Evolutionary conservation across 441 rosid species (phyloP), one percentile per base, ranked within the genome.

Genomic region (Capsella rubella): DNA sequence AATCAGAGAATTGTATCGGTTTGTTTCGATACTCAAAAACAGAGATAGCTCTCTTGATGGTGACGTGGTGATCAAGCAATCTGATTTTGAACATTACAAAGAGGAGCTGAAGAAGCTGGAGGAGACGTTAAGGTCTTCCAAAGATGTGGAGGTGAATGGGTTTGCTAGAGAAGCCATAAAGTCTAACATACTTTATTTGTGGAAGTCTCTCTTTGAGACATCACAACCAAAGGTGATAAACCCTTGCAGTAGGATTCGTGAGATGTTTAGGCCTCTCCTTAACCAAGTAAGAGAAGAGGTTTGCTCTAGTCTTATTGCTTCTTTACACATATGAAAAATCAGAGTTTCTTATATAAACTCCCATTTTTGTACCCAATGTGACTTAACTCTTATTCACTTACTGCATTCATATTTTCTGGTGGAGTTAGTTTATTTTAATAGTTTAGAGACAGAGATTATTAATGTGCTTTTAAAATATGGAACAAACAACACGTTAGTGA

Each of bases 241-340:
- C 52, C 2, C 52, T 16, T 3, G 11, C 6, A 49, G 3, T 18
- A 49, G 52, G 4, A 3, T 49, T 3, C 2, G 5, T 49, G 52
- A 49, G 28, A 49, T 49, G 52, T 16, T 49, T 49, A 3, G 27
- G 5, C 28, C 27, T 16, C 12, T 49, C 6, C 4, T 49, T 11
- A 49, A 49, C 28, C 12, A 49, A 16, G 11, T 5, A 49, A 49
- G 12, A 5, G 28, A 8, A 0, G 0, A 3, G 8, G 11, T 8
- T 16, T 49, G 27, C 52, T 16, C 46, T 35, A 8, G 2, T 11
- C 55, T 25, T 50, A 25, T 21, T 21, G 55, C 55, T 50, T 50
- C 55, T 50, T 50, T 50, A 50, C 55, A 21, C 31, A 4, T 50
- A 50, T 50, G 55, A 34, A 50, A 50, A 50, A 21, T 21, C 29